phyloP scores from a whole-genome alignment of 2,329 filamentous ascomycete species.

The Emmonsiellopsis sp. region DNA sequence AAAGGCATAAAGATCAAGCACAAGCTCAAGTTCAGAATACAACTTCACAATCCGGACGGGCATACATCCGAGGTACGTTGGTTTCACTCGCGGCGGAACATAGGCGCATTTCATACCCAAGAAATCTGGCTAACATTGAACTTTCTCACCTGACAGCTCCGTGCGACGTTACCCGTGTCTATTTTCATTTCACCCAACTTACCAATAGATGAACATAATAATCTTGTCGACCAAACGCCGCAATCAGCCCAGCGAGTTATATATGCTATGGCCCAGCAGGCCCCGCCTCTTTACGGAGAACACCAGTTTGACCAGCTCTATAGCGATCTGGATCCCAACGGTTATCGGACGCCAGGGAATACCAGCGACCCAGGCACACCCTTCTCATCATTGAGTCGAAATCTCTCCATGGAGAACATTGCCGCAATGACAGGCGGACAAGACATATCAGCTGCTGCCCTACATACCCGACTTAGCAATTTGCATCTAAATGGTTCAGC shows the following conservation, averaged over 20 bases:
- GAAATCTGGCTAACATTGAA: constrained; percentile 8
- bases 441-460: constrained; percentile 50
- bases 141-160: constrained; percentile 45
- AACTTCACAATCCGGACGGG: constrained; percentile 87
- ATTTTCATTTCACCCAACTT: constrained; percentile 95
- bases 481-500: constrained; percentile 33
- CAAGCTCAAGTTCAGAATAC: constrained; percentile 83
- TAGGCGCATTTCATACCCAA: constrained; percentile 6
- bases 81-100: background rate
- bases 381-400: constrained; percentile 60
- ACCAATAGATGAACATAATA: constrained; percentile 77
- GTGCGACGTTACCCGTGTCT: constrained; percentile 80
- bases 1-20: constrained; percentile 87
- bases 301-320: constrained; percentile 87
- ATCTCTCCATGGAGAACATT: constrained; percentile 74
- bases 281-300: constrained; percentile 86
- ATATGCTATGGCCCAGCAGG: constrained; percentile 52
- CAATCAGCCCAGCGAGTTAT: constrained; percentile 39
- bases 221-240: constrained; percentile 56
- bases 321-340: constrained; percentile 70
- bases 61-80: constrained; percentile 70
- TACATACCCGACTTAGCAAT: constrained; percentile 59
- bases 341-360: constrained; percentile 67
- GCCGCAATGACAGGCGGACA: constrained; percentile 43
- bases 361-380: constrained; percentile 68